phyloP scores from a whole-genome alignment of 2,329 filamentous ascomycete genomes.

The Exophiala sideris region DNA sequence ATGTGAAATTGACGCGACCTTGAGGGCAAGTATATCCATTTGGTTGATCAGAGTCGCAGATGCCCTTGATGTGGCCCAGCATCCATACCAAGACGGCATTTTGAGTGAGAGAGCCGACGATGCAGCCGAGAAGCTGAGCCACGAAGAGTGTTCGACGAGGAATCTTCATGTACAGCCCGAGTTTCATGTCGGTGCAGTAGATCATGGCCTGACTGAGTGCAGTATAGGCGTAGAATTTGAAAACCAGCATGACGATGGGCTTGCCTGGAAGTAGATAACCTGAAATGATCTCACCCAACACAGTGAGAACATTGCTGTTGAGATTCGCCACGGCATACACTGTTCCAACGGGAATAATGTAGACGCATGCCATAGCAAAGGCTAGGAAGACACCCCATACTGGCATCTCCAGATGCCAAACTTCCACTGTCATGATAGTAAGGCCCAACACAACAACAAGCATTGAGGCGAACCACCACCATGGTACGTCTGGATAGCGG shows the following conservation, averaged over 20 bases:
- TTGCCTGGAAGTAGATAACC: slow-evolving; percentile 48
- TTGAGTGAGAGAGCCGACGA: slow-evolving; percentile 47
- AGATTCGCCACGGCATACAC: slow-evolving; percentile 50
- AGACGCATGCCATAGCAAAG: slow-evolving; percentile 44
- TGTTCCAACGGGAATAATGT: slow-evolving; percentile 48
- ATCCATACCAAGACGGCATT: slow-evolving; percentile 38
- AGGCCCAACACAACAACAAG: slow-evolving; percentile 60
- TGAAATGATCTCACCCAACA: slow-evolving; percentile 49
- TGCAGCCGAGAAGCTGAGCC: slow-evolving; percentile 48
- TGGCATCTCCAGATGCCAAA: slow-evolving; percentile 45
- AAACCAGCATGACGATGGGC: slow-evolving; percentile 50
- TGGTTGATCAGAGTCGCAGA: slow-evolving; percentile 41
- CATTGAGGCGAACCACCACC: slow-evolving; percentile 46
- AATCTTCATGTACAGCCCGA: slow-evolving; percentile 53
- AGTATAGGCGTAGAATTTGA: slow-evolving; percentile 44
- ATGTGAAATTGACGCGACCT: slow-evolving; percentile 49
- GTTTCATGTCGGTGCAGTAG: slow-evolving; percentile 48
- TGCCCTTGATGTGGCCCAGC: slow-evolving; percentile 39
- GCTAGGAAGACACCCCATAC: slow-evolving; percentile 46
- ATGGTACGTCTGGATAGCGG: slow-evolving; percentile 40
- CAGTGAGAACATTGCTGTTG: slow-evolving; percentile 47
- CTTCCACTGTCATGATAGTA: slow-evolving; percentile 47
- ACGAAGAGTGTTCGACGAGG: slow-evolving; percentile 48
- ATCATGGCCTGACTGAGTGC: slow-evolving; percentile 46
- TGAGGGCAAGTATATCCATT: slow-evolving; percentile 51